Evolutionary conservation across 768 basidiomycete genomes (phyloP), one percentile per base, ranked within the genome.

Genomic region (Lactarius psammicola): DNA sequence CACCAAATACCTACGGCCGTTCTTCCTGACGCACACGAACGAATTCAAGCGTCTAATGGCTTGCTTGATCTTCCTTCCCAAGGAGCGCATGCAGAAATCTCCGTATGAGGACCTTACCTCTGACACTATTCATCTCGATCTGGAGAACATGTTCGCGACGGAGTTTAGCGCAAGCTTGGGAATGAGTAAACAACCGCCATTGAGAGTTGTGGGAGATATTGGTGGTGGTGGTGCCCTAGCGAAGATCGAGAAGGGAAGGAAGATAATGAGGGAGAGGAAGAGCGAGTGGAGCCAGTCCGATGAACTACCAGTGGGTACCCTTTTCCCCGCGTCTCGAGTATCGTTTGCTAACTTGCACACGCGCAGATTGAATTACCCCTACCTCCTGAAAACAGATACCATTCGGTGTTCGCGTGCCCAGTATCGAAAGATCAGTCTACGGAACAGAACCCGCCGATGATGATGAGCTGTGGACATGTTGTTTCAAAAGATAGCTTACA

Each of bases 361-460:
- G 8, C 62, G 1, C 70, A 98, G 96, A 95, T 99, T 71, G 96
- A 98, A 78, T 92, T 98, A 68, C 92, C 92, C 1, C 74, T 98
- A 13, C 85, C 90, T 1, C 81, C 92, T 2, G 87, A 91, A 69
- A 90, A 95, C 72, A 83, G 94, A 33, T 98, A 95, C 76, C 97
- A 99, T 75, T 97, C 95, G 1, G 90, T 98, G 64, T 98, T 99
- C 75, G 88, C 94, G 56, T 99, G 97, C 76, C 93, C 97, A 0
- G 97, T 99, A 26, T 96, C 94, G 10, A 98, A 98, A 77, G 96
- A 98, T 72, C 96, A 97, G 77, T 88, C 94, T 28, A 95, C 92
- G 4, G 90, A 93, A 60, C 76, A 82, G 64, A 99, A 99, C 75
- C 97, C 95, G 10, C 96, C 97, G 0, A 97, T 97, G 94, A 95